These are phyloP conservation scores for Candida tammaniensis DNA, from an alignment of 805 yeast genomes.

Conservation along the genomic window DNA sequence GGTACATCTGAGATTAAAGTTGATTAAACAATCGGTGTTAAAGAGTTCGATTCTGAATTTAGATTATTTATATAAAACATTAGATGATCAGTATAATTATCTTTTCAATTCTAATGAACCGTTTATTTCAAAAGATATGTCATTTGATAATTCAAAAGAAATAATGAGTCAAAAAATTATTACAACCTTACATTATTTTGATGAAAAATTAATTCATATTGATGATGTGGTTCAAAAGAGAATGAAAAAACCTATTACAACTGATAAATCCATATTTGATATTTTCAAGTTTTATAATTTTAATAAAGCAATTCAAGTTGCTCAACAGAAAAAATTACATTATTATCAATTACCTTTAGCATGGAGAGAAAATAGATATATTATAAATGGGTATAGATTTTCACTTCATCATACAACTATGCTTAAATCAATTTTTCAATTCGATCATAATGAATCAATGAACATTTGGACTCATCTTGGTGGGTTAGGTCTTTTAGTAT, in stretches of 20 bases:
- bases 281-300: slow-evolving; percentile 38
- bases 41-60: slow-evolving; percentile 36
- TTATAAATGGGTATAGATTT: slow-evolving; percentile 83
- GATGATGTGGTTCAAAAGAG: slow-evolving; percentile 36
- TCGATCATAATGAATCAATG: slow-evolving; percentile 80
- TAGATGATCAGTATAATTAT: slow-evolving; percentile 41
- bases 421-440: slow-evolving; percentile 53
- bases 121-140: slow-evolving; percentile 8
- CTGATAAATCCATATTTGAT: slow-evolving; percentile 28
- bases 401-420: slow-evolving; percentile 61
- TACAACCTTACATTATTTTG: slow-evolving; percentile 41
- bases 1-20: slow-evolving; percentile 33
- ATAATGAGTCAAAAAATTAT: slow-evolving; percentile 36
- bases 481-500: slow-evolving; percentile 61
- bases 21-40: slow-evolving; percentile 36
- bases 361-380: slow-evolving; percentile 90
- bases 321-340: slow-evolving; percentile 52
- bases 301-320: slow-evolving; percentile 32
- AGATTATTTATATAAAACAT: slow-evolving; percentile 35
- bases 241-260: slow-evolving; percentile 26
- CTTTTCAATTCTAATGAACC: slow-evolving; percentile 23
- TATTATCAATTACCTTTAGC: slow-evolving; percentile 86
- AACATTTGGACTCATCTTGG: slow-evolving; percentile 91
- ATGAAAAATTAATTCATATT: slow-evolving; percentile 36
- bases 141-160: slow-evolving; percentile 21